Percentiles rank a stretch among this genome's conserved stretches.
phyloP scores from a whole-genome alignment of 2,329 filamentous ascomycete genomes.

The Trichoderma polysporum region DNA sequence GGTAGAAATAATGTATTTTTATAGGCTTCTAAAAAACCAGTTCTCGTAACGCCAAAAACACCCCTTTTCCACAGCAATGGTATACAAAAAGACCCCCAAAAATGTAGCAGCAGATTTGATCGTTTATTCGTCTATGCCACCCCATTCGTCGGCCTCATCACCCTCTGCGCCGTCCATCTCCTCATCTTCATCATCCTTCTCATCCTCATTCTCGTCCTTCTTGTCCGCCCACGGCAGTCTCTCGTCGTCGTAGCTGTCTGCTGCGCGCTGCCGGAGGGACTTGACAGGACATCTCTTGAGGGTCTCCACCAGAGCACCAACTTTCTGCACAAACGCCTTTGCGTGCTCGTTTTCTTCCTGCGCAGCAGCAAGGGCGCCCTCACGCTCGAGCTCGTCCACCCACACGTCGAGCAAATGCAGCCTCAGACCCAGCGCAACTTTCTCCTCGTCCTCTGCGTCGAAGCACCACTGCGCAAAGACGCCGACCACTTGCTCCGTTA shows the following conservation, averaged over 20 bases:
- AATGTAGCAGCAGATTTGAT: background rate
- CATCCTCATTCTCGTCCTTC: constrained; percentile 35
- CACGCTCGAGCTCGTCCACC: constrained; percentile 82
- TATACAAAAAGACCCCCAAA: background rate
- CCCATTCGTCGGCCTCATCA: constrained; percentile 55
- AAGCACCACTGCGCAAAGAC: constrained; percentile 36
- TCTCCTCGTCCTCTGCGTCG: constrained; percentile 41
- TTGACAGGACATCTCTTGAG: constrained; percentile 65
- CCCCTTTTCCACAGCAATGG: background rate
- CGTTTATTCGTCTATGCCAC: constrained; percentile 60
- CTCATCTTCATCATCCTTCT: constrained; percentile 42
- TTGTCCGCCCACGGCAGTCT: constrained; percentile 61
- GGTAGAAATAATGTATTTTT: background rate
- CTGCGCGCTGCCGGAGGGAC: constrained; percentile 66
- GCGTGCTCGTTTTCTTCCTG: constrained; percentile 33
- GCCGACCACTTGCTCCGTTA: constrained; percentile 30
- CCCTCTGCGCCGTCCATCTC: constrained; percentile 38
- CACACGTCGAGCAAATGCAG: constrained; percentile 89
- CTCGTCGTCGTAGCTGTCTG: constrained; percentile 71
- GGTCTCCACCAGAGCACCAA: constrained; percentile 57
- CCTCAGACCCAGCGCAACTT: constrained; percentile 77
- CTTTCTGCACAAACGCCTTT: constrained; percentile 49
- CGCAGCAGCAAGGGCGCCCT: constrained; percentile 47
- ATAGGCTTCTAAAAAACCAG: background rate
- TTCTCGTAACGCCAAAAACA: constrained; percentile 29